phyloP scores from a whole-genome alignment of 1,284 basidiomycete genomes.

The Apiotrichum gamsii region DNA sequence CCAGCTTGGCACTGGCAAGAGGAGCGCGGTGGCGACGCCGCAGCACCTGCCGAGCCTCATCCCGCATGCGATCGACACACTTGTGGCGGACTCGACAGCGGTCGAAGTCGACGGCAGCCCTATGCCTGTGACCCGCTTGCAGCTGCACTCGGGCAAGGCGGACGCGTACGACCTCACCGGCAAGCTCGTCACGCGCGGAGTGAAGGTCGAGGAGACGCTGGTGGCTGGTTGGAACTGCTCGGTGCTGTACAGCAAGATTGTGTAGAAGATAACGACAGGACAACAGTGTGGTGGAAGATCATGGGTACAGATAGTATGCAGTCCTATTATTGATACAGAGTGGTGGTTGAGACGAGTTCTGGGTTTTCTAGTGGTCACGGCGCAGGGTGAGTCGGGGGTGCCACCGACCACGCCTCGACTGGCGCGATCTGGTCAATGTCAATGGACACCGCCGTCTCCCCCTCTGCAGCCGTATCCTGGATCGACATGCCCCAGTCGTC shows the following conservation, averaged over 20 bases:
- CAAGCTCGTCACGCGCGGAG: constrained; percentile 59
- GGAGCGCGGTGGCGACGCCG: constrained; percentile 66
- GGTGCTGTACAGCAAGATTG: constrained; percentile 67
- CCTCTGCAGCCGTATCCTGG: too few species aligned
- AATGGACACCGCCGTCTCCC: too few species aligned
- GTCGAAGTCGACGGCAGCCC: constrained; percentile 53
- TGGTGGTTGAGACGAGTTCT: too few species aligned
- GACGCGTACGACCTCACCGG: constrained; percentile 62
- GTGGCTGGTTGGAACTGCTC: constrained; percentile 55
- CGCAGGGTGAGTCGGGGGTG: too few species aligned
- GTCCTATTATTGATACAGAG: too few species aligned
- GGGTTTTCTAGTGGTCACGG: too few species aligned
- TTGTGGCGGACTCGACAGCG: constrained; percentile 48
- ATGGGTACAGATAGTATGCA: too few species aligned
- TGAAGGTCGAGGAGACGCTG: constrained; percentile 64
- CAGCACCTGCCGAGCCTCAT: constrained; percentile 52
- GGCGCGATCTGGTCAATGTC: too few species aligned
- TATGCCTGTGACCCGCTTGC: constrained; percentile 48
- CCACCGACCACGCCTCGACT: too few species aligned
- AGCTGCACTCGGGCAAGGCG: constrained; percentile 40
- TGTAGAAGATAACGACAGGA: too few species aligned
- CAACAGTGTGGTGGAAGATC: too few species aligned
- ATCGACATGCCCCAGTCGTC: background rate
- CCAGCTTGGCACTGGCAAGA: constrained; percentile 80
- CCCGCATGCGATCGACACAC: constrained; percentile 42